Conservation (phyloP, 139 green algal genomes). For the Chlorella sp. region DNA sequence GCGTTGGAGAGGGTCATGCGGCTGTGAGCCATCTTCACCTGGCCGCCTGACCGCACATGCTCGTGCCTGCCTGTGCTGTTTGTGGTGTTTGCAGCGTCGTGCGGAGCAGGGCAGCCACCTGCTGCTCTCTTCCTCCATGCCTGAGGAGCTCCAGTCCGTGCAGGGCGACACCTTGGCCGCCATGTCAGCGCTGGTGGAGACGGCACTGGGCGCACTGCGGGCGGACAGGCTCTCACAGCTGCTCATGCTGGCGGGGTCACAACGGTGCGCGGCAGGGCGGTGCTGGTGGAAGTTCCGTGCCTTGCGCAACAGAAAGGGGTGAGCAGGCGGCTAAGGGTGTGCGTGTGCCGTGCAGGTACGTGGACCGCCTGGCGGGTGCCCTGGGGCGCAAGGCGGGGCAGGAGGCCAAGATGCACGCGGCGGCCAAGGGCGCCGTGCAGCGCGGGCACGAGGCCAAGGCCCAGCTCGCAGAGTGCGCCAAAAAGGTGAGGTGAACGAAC, state of each 20-base stretch:
- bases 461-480: background rate
- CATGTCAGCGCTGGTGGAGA: background rate
- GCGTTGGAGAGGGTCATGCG: background rate
- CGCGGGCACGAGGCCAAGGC: background rate
- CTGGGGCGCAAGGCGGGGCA: constrained; percentile 47
- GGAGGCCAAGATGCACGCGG: constrained; percentile 16
- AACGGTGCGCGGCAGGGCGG: background rate
- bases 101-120: background rate
- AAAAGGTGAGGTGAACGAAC: background rate
- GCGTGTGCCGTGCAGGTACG: constrained; percentile 20
- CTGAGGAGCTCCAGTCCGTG: background rate
- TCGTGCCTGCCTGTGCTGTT: background rate
- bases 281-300: no score
- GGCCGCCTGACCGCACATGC: no score
- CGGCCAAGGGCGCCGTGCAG: background rate
- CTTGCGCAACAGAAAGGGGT: no score
- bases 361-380: constrained; percentile 27
- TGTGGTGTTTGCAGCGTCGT: background rate
- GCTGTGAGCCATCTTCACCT: background rate
- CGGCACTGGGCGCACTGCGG: background rate
- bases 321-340: background rate
- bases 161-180: background rate
- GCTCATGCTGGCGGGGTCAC: background rate
- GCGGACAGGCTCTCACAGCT: background rate
- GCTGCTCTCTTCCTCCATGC: background rate